These are phyloP conservation scores for Polytrichum formosum DNA, from an alignment of 225 moss, liverwort and hornwort genomes.

Conservation along the genomic window DNA sequence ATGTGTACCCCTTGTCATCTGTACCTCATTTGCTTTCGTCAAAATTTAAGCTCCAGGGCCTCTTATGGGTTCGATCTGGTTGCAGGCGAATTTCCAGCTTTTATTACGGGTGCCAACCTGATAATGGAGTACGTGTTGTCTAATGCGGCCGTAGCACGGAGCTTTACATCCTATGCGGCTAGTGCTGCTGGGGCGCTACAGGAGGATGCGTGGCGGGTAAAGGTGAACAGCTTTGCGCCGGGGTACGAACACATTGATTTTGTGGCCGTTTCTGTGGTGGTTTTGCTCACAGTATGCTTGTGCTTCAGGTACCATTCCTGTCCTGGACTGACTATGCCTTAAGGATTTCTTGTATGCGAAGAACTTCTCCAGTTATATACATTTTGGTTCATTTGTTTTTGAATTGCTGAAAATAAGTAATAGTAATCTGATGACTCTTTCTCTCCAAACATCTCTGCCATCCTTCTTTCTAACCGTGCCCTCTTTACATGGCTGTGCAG, in stretches of 20 bases:
- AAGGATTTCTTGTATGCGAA: no score
- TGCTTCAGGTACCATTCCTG: constrained; percentile 51
- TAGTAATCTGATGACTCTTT: no score
- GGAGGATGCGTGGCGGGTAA: constrained; percentile 73
- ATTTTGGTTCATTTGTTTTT: not conserved
- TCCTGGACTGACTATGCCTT: no score
- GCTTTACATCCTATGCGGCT: constrained; percentile 79
- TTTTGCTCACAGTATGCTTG: constrained; percentile 63
- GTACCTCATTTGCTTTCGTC: no score
- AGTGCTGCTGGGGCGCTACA: constrained; percentile 48
- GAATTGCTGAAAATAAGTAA: not conserved
- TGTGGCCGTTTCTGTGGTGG: constrained; percentile 61
- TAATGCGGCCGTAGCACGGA: constrained; percentile 93
- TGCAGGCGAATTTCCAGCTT: constrained; percentile 89
- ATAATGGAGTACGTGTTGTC: constrained; percentile 93
- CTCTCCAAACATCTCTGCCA: no score
- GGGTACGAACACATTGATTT: constrained; percentile 73
- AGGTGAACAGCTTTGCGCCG: constrained; percentile 35
- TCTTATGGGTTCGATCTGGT: not conserved
- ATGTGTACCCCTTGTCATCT: no score
- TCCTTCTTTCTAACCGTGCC: no score
- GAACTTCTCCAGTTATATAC: not conserved
- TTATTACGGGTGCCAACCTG: constrained; percentile 86
- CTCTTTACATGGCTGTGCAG: constrained; percentile 31
- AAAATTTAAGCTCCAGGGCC: no score